Evolutionary conservation across 805 yeast species (phyloP).

Genomic region (Pichia ethanolica): DNA sequence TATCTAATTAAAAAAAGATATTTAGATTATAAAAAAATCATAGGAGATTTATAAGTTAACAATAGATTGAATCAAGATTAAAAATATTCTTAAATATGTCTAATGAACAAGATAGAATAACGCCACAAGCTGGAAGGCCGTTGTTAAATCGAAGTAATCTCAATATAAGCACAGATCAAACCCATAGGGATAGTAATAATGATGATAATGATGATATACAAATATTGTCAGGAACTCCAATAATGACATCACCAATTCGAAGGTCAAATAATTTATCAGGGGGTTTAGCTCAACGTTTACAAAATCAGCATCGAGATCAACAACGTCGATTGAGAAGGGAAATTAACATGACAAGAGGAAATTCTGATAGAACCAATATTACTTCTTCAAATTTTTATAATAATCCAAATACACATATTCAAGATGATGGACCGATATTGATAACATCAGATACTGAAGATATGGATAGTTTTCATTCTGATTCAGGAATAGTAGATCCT

Average conservation of each 20-base stretch:
- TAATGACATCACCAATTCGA: not conserved
- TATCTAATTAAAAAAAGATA: too few relatives aligned
- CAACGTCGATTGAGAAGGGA: not conserved
- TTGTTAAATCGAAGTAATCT: too few relatives aligned
- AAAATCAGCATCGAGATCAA: not conserved
- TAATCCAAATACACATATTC: slow-evolving; percentile 5
- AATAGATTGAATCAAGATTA: too few relatives aligned
- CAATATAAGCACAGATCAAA: too few relatives aligned
- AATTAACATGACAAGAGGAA: not conserved
- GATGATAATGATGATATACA: not conserved
- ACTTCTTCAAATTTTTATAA: not conserved
- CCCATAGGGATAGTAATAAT: not conserved
- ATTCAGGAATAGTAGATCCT: not conserved
- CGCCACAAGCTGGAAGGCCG: too few relatives aligned
- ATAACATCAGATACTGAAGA: slow-evolving; percentile 16
- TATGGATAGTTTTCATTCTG: not conserved
- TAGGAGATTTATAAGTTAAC: too few relatives aligned
- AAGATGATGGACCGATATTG: slow-evolving; percentile 16
- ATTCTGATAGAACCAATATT: too few relatives aligned
- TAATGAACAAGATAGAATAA: too few relatives aligned
- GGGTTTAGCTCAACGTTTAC: not conserved
- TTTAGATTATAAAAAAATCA: too few relatives aligned
- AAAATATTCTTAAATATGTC: too few relatives aligned
- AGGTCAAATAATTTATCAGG: not conserved
- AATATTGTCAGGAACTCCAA: not conserved